phyloP scores from a whole-genome alignment of 257 asterid genomes.

The Handroanthus guayacan region DNA sequence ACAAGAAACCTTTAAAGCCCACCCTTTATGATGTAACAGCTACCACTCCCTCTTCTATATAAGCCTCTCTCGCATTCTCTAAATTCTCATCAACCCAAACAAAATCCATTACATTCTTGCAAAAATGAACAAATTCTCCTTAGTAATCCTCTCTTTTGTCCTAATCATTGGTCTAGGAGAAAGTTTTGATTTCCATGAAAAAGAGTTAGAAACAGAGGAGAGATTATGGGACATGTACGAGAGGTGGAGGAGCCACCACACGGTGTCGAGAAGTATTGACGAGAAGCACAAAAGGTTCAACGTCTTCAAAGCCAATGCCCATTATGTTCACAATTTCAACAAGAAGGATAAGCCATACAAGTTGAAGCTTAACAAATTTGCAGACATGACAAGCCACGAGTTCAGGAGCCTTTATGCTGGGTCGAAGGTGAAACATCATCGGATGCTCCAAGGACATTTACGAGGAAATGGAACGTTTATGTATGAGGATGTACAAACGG shows the following conservation, averaged over 20 bases:
- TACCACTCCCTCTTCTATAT: conserved; percentile 47
- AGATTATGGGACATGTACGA: conserved; percentile 78
- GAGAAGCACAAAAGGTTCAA: conserved; percentile 76
- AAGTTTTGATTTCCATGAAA: conserved; percentile 75
- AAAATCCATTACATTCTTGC: conserved; percentile 29
- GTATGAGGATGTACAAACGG: conserved; percentile 54
- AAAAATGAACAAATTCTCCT: conserved; percentile 42
- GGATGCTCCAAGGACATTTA: conserved; percentile 56
- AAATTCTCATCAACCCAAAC: conserved; percentile 23
- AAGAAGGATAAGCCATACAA: conserved; percentile 80
- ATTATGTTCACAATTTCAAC: conserved; percentile 62
- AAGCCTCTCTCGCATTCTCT: conserved; percentile 41
- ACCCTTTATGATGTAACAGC: conserved; percentile 25
- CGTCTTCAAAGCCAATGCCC: conserved; percentile 79
- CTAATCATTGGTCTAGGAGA: conserved; percentile 46
- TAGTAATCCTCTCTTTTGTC: conserved; percentile 51
- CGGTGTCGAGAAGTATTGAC: conserved; percentile 64
- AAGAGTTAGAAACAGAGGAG: conserved; percentile 78
- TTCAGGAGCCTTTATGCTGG: conserved; percentile 67
- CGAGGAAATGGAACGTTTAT: conserved; percentile 53
- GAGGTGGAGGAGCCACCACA: conserved; percentile 92
- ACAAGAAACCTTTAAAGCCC: conserved; percentile 37
- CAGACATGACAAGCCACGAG: conserved; percentile 91
- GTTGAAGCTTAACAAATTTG: conserved; percentile 82
- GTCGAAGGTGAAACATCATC: conserved; percentile 70